Conservation (phyloP, 208 protist genomes). For the Entamoeba histolytica region DNA sequence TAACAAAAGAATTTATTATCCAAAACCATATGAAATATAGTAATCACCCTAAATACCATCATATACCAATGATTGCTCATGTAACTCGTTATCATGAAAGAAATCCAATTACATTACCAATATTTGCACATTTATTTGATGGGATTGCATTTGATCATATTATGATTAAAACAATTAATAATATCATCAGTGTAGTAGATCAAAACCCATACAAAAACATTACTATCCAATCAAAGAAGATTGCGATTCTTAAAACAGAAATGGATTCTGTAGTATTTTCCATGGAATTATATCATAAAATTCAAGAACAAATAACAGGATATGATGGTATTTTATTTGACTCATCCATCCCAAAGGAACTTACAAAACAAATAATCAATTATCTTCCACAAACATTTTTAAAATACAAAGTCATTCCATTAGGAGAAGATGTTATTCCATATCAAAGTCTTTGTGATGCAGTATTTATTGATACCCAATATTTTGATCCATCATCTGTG, state of each 20-base stretch:
- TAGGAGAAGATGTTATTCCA: neutral
- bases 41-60: neutral
- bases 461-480: neutral
- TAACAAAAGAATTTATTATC: neutral
- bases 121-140: neutral
- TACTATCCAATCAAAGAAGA: neutral
- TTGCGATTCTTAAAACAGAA: neutral
- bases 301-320: neutral
- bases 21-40: neutral
- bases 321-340: neutral
- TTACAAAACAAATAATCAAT: neutral
- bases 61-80: neutral
- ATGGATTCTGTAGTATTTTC: neutral
- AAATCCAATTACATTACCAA: neutral
- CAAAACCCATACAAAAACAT: neutral
- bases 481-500: neutral
- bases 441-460: neutral
- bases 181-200: neutral
- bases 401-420: neutral
- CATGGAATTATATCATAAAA: neutral
- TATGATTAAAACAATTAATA: neutral
- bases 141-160: neutral
- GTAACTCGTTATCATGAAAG: neutral
- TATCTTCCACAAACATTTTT: neutral
- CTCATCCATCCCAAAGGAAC: neutral